phyloP scores from a whole-genome alignment of 148 eudicot species.

The Camellia lanceoleosa region DNA sequence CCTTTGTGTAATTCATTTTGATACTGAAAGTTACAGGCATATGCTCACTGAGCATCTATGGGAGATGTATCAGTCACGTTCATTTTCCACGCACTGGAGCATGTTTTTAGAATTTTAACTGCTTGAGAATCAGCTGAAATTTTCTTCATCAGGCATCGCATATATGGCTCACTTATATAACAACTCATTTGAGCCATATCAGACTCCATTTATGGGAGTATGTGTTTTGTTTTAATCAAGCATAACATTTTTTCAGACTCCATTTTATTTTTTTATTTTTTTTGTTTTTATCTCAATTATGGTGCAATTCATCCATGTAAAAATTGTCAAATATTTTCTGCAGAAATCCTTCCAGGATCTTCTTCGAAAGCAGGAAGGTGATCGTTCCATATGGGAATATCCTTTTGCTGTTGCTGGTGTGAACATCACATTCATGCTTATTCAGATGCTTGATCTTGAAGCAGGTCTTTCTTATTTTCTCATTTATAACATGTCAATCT shows the following conservation, averaged over 20 bases:
- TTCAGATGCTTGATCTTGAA: conserved; percentile 97
- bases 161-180: not conserved
- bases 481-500: not conserved
- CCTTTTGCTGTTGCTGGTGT: conserved; percentile 99
- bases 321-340: conserved; percentile 16
- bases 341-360: conserved; percentile 95
- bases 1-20: too few species aligned
- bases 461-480: conserved; percentile 47
- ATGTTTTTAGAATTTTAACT: not conserved
- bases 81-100: not conserved
- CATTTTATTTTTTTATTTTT: too few species aligned
- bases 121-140: not conserved
- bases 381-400: conserved; percentile 93
- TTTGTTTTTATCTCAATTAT: too few species aligned
- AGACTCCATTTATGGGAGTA: not conserved
- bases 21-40: too few species aligned
- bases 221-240: too few species aligned
- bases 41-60: not conserved
- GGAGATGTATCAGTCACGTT: conserved; percentile 3
- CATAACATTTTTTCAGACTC: too few species aligned
- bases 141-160: not conserved
- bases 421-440: conserved; percentile 93
- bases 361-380: conserved; percentile 87
- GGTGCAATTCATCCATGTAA: not conserved
- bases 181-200: not conserved